Percentiles rank a stretch among this genome's conserved stretches.
phyloP scores from a whole-genome alignment of 2,329 filamentous ascomycete genomes.

The Furcasterigmium sp. region DNA sequence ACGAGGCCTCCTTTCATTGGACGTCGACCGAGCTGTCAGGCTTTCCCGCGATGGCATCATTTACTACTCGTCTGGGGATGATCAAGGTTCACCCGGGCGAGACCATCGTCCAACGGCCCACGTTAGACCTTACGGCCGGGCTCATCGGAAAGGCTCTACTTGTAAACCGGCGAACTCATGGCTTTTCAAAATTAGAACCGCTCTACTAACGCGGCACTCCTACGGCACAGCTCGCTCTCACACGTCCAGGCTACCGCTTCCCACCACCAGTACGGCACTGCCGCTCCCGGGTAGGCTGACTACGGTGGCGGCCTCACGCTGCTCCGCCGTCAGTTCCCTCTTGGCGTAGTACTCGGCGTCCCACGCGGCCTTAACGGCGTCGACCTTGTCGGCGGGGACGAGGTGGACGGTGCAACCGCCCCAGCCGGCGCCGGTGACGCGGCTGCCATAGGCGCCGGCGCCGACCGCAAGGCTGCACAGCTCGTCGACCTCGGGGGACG shows the following conservation, averaged over 20 bases:
- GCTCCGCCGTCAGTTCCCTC: constrained; percentile 60
- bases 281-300: constrained; percentile 83
- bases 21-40: no score
- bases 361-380: constrained; percentile 71
- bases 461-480: constrained; percentile 74
- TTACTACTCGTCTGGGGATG: no score
- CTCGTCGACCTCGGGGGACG: constrained; percentile 85
- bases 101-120: no score
- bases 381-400: constrained; percentile 77
- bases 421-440: constrained; percentile 92
- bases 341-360: constrained; percentile 77
- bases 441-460: constrained; percentile 77
- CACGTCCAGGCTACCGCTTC: constrained; percentile 14
- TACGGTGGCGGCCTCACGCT: constrained; percentile 73
- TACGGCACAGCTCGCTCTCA: neutral
- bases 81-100: no score
- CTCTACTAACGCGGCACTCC: no score
- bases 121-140: no score
- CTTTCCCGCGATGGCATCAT: no score
- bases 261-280: constrained; percentile 46
- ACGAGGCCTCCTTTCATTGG: no score
- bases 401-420: constrained; percentile 94
- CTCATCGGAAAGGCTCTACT: no score
- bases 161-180: no score
- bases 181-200: no score